phyloP scores from a whole-genome alignment of 495 filamentous ascomycete species.

The Aspergillus nidulans region DNA sequence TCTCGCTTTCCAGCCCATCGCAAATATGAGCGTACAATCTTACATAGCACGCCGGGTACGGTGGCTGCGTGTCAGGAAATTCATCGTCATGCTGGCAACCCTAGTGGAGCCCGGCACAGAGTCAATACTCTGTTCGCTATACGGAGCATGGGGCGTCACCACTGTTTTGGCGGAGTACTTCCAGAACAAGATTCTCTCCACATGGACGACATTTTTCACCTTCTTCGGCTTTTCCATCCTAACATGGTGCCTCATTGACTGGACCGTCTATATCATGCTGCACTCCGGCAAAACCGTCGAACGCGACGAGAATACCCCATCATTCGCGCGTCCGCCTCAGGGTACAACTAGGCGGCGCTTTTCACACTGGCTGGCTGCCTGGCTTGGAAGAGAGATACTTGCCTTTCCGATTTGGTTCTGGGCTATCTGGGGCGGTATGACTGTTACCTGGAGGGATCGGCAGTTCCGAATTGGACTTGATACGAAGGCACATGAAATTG shows the following conservation, averaged over 20 bases:
- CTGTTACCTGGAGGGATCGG: slow-evolving; percentile 80
- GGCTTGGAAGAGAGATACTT: slow-evolving; percentile 78
- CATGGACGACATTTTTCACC: slow-evolving; percentile 63
- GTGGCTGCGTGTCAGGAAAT: slow-evolving; percentile 93
- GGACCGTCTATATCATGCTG: slow-evolving; percentile 65
- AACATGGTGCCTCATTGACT: slow-evolving; percentile 72
- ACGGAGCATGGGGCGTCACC: slow-evolving; percentile 74
- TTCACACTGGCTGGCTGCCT: slow-evolving; percentile 69
- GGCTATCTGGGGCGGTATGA: slow-evolving; percentile 79
- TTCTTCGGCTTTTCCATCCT: slow-evolving; percentile 64
- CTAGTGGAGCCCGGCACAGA: slow-evolving; percentile 94
- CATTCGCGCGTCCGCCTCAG: slow-evolving; percentile 54
- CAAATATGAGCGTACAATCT: slow-evolving; percentile 68
- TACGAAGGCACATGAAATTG: slow-evolving; percentile 66
- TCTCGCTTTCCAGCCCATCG: slow-evolving; percentile 84
- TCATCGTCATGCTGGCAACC: slow-evolving; percentile 83
- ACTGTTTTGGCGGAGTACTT: slow-evolving; percentile 61
- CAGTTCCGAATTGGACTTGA: slow-evolving; percentile 76
- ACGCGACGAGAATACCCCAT: slow-evolving; percentile 65
- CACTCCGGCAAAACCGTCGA: slow-evolving; percentile 68
- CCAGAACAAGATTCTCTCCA: slow-evolving; percentile 39
- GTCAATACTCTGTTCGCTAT: slow-evolving; percentile 73
- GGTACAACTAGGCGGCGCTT: slow-evolving; percentile 49
- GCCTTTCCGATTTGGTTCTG: slow-evolving; percentile 84
- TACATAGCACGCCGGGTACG: slow-evolving; percentile 81